Evolutionary conservation across 257 asterid genomes (phyloP), one percentile per base, ranked within the genome.

Genomic region (Cruciata laevipes): DNA sequence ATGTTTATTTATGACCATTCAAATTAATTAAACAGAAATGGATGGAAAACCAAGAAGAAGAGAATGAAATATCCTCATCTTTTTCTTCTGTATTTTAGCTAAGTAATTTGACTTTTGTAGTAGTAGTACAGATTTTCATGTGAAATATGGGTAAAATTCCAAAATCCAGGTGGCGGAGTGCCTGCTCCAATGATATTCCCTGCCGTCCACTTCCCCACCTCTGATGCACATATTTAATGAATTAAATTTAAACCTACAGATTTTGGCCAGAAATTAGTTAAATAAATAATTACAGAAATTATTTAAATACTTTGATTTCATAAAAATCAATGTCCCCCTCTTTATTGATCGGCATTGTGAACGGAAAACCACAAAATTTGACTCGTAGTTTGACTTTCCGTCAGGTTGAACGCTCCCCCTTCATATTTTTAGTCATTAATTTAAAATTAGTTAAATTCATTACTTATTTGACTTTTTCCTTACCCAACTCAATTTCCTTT

Each of bases 201-300:
- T 61, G 47, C 66, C 66, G 3, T 60, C 66, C 20, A 17, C 47
- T 23, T 24, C 37, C 63, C 37, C 63, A 58, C 37, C 63, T 58
- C 18, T 58, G n/a, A 58, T 25, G 61, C n/a, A n/a, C n/a, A n/a
- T n/a, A n/a, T n/a, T n/a, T n/a, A n/a, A n/a, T n/a, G n/a, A n/a
- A n/a, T n/a, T n/a, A 4, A 27, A 59, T 14, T 13, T 5, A 31
- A 6, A 32, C 38, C 8, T 10, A 31, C 3, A 57, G 3, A 24
- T 17, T 6, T 18, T 31, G 58, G 71, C 17, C 40, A 14, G 16
- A 32, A 38, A 27, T 35, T n/a, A 14, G 24, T 20, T 11, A n/a
- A 61, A 23, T n/a, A 44, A 61, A n/a, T n/a, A n/a, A n/a, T 1
- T 52, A 63, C 47, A 11, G 32, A 52, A 63, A 49, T n/a, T n/a